phyloP scores from a whole-genome alignment of 495 filamentous ascomycete genomes.

The Sordaria brevicollis region DNA sequence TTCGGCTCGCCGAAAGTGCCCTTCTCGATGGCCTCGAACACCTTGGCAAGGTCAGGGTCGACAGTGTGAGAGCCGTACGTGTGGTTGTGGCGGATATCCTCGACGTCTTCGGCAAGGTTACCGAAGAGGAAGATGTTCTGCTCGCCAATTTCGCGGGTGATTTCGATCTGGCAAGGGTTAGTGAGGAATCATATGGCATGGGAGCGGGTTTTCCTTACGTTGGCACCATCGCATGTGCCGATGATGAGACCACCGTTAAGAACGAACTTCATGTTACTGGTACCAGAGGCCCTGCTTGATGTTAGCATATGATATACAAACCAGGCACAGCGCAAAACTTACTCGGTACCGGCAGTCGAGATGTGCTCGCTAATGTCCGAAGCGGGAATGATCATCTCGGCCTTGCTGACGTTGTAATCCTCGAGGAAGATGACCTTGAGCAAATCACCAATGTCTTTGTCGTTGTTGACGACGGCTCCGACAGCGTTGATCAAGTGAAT shows the following conservation, averaged over 20 bases:
- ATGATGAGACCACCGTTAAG: conserved; percentile 95
- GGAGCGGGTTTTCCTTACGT: conserved; percentile 47
- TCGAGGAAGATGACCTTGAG: conserved; percentile 95
- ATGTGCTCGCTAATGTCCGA: conserved; percentile 98
- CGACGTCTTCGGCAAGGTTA: conserved; percentile 91
- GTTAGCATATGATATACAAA: conserved; percentile 26
- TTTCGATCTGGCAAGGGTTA: conserved; percentile 64
- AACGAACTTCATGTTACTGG: conserved; percentile 96
- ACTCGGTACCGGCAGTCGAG: conserved; percentile 92
- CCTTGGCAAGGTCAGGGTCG: conserved; percentile 61
- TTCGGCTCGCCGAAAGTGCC: conserved; percentile 67
- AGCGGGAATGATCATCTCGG: conserved; percentile 89
- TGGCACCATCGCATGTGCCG: conserved; percentile 94
- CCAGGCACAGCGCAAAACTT: conserved; percentile 30
- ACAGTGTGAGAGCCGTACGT: conserved; percentile 69
- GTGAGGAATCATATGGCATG: neutral
- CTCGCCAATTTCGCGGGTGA: conserved; percentile 92
- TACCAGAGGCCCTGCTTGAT: conserved; percentile 40
- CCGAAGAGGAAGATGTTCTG: conserved; percentile 98
- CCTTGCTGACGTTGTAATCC: conserved; percentile 99
- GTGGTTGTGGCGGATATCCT: conserved; percentile 88
- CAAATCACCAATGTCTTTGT: conserved; percentile 82
- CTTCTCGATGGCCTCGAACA: conserved; percentile 72
- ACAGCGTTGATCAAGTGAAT: conserved; percentile 95
- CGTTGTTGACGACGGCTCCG: conserved; percentile 82